Conservation (phyloP, 129 eudicot species). For the Tagetes patula region DNA sequence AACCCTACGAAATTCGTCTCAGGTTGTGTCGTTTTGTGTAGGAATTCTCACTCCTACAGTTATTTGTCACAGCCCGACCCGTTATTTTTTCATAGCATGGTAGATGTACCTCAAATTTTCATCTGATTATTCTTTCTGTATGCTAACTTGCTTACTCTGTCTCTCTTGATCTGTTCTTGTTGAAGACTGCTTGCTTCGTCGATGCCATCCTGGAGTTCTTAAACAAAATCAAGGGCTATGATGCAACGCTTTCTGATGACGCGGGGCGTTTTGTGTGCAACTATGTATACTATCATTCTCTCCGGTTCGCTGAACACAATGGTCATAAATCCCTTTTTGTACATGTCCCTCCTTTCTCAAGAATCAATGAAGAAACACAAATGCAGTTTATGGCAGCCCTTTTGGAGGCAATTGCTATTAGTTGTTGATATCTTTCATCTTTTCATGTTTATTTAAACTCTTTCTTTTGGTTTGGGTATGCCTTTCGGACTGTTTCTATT, state of each 20-base stretch:
- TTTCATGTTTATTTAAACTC: constrained; percentile 12
- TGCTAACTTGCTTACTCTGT: constrained; percentile 3
- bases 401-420: constrained; percentile 56
- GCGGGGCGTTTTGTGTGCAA: constrained; percentile 84
- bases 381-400: constrained; percentile 55
- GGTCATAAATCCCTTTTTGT: constrained; percentile 75
- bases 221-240: constrained; percentile 42
- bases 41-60: too few species aligned
- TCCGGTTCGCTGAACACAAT: constrained; percentile 61
- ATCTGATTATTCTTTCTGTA: neutral
- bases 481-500: constrained; percentile 23
- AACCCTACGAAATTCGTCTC: too few species aligned
- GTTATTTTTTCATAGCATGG: neutral
- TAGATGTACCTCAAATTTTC: neutral
- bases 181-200: constrained; percentile 49
- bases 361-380: constrained; percentile 55
- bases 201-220: constrained; percentile 48
- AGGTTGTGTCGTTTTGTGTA: too few species aligned
- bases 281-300: constrained; percentile 75
- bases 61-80: neutral
- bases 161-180: constrained; percentile 11
- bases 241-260: constrained; percentile 50
- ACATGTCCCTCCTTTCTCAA: constrained; percentile 66
- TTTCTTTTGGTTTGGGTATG: constrained; percentile 22
- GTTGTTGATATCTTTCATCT: constrained; percentile 40